phyloP scores from a whole-genome alignment of 768 basidiomycete species.

The Calocera viscosa region DNA sequence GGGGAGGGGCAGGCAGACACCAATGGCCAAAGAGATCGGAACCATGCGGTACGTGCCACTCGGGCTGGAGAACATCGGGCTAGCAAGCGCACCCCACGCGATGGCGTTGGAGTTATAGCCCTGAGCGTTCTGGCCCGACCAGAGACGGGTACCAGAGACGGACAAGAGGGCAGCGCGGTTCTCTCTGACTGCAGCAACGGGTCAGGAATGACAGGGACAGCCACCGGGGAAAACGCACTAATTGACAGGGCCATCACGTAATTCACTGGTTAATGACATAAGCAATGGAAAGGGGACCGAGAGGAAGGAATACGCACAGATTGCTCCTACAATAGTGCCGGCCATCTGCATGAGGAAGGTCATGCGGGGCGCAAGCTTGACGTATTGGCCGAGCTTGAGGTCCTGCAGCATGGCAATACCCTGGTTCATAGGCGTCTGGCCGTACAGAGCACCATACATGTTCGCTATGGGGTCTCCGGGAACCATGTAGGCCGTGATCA shows the following conservation, averaged over 20 bases:
- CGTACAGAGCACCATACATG: constrained; percentile 19
- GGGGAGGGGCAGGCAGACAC: constrained; percentile 19
- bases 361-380: constrained; percentile 20
- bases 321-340: constrained; percentile 18
- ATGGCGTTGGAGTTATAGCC: constrained; percentile 26
- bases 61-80: constrained; percentile 26
- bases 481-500: constrained; percentile 18
- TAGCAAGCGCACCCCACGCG: constrained; percentile 31
- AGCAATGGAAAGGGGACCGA: too few relatives aligned
- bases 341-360: constrained; percentile 21
- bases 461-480: constrained; percentile 19
- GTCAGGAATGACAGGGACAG: too few relatives aligned
- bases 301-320: too few relatives aligned
- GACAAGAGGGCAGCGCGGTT: constrained; percentile 18
- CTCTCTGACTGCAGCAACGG: too few relatives aligned
- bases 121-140: constrained; percentile 24
- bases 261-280: too few relatives aligned
- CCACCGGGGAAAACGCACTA: too few relatives aligned
- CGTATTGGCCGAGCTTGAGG: constrained; percentile 22
- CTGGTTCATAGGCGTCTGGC: constrained; percentile 1
- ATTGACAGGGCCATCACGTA: too few relatives aligned
- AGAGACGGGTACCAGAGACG: constrained; percentile 20
- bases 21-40: constrained; percentile 19
- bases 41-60: constrained; percentile 21
- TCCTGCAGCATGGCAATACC: constrained; percentile 20